Conservation (phyloP, 73 alveolate genomes). For the Diophrys sp. region DNA sequence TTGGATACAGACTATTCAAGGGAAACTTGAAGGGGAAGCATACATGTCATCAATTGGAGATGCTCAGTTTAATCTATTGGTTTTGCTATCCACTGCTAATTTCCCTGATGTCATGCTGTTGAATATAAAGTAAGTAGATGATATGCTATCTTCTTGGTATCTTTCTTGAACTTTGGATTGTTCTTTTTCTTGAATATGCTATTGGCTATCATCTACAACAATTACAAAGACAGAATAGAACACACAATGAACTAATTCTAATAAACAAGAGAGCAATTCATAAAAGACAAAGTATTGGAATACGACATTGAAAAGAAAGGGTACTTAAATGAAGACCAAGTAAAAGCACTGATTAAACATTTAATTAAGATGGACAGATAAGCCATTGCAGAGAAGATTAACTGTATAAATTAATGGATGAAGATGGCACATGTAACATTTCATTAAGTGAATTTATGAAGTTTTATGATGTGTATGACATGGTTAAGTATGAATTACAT, state of each 20-base stretch:
- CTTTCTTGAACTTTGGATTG: constrained; percentile 38
- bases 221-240: constrained; percentile 44
- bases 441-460: constrained; percentile 27
- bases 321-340: constrained; percentile 25
- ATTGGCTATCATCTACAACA: constrained; percentile 47
- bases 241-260: constrained; percentile 10
- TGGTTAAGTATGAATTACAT: too few species aligned
- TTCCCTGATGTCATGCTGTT: constrained; percentile 64
- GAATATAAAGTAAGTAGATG: constrained; percentile 33
- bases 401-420: constrained; percentile 17
- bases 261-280: constrained; percentile 19
- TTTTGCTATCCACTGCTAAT: constrained; percentile 55
- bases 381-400: constrained; percentile 5
- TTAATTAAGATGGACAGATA: constrained; percentile 15
- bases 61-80: constrained; percentile 32
- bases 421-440: constrained; percentile 16
- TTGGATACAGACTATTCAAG: neutral
- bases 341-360: constrained; percentile 24
- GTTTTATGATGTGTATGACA: constrained; percentile 50
- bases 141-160: constrained; percentile 29
- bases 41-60: constrained; percentile 36
- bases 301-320: constrained; percentile 44
- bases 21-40: constrained; percentile 45
- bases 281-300: constrained; percentile 15
- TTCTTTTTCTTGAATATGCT: constrained; percentile 41